Conservation (phyloP, 257 asterid species). For the Solanum paucissectum region DNA sequence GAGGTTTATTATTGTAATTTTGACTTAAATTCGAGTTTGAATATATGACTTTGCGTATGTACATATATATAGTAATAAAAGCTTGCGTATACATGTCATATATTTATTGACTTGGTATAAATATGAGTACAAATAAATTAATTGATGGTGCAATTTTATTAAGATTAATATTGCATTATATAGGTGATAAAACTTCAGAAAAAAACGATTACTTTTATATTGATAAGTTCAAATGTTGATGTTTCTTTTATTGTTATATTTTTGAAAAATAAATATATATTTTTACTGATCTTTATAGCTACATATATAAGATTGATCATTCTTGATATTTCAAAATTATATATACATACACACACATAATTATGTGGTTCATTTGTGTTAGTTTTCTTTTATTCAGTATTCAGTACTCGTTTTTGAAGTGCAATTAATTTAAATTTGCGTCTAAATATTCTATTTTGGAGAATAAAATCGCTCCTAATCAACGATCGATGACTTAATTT, state of each 20-base stretch:
- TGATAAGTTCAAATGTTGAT: neutral
- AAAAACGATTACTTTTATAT: neutral
- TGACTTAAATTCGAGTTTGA: neutral
- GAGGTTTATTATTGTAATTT: too few species aligned
- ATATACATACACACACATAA: too few species aligned
- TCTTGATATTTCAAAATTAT: too few species aligned
- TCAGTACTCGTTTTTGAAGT: rapidly evolving
- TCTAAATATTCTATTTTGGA: rapidly evolving
- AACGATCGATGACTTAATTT: rapidly evolving
- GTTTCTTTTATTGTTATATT: neutral
- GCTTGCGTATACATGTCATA: rapidly evolving
- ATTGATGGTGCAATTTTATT: neutral
- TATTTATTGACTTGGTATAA: neutral
- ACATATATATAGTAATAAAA: neutral
- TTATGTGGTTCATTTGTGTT: neutral
- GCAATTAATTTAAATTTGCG: rapidly evolving
- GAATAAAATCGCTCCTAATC: rapidly evolving
- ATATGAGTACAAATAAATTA: neutral
- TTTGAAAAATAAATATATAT: too few species aligned
- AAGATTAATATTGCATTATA: neutral
- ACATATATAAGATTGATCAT: neutral
- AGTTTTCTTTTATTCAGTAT: neutral
- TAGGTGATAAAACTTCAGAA: neutral
- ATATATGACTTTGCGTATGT: neutral
- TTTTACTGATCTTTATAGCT: neutral